Conservation (phyloP, 768 basidiomycete genomes). For the Panaeolus cyanescens region DNA sequence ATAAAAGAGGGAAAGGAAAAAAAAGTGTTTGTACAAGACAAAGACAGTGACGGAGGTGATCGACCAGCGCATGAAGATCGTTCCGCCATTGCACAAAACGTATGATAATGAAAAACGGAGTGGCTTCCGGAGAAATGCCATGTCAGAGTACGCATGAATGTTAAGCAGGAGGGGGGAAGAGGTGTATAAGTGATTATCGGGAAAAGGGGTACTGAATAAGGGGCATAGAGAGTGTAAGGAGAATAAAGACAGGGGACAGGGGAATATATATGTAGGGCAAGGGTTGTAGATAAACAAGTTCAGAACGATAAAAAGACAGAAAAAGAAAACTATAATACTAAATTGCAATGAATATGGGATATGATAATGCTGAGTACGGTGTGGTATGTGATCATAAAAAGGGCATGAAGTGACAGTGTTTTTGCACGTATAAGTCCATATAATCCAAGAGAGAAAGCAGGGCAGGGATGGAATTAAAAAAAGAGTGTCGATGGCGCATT, state of each 20-base stretch:
- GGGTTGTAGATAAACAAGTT: constrained; percentile 1
- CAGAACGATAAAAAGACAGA: background rate
- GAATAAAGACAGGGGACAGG: background rate
- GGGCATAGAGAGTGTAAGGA: background rate
- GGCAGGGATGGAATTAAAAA: background rate
- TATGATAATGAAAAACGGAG: too few species aligned
- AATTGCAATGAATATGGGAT: constrained; percentile 1
- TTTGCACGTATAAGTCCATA: background rate
- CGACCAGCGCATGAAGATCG: too few species aligned
- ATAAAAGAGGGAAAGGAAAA: background rate
- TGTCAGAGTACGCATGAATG: background rate
- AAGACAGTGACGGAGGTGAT: background rate
- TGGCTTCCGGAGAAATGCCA: background rate
- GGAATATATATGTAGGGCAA: constrained; percentile 8
- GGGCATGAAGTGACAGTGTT: constrained; percentile 3
- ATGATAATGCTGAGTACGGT: constrained; percentile 1
- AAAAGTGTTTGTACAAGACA: background rate
- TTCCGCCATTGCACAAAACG: too few species aligned
- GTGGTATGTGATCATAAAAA: constrained; percentile 1
- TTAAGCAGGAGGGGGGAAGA: background rate
- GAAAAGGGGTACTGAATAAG: background rate
- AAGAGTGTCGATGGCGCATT: background rate
- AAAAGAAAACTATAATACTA: background rate
- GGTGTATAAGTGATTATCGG: background rate
- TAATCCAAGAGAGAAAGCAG: background rate